Percentiles rank a stretch among this genome's conserved stretches.
Conservation (phyloP, 164 flowering plant genomes). For the Nymphaea colorata region DNA sequence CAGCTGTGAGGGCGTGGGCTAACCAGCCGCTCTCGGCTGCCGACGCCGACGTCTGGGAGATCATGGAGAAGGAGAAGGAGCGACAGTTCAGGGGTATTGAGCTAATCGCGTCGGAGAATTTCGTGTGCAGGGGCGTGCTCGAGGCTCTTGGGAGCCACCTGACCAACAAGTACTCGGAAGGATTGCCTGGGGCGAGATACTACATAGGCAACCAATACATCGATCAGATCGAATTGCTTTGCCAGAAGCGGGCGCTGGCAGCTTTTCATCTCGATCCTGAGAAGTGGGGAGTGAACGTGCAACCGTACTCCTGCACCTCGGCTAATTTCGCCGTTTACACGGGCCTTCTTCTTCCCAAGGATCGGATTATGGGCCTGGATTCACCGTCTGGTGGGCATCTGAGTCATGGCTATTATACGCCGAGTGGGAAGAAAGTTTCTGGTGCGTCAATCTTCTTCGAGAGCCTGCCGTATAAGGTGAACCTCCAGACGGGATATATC, state of each 20-base stretch:
- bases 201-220: constrained; percentile 71
- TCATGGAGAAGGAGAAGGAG: constrained; percentile 64
- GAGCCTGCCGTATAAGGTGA: constrained; percentile 66
- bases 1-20: constrained; percentile 44
- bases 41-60: constrained; percentile 47
- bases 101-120: constrained; percentile 73
- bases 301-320: constrained; percentile 84
- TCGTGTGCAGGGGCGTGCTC: constrained; percentile 58
- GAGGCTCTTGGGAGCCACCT: constrained; percentile 69
- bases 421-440: constrained; percentile 67
- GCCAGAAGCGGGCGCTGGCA: constrained; percentile 59
- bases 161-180: constrained; percentile 77
- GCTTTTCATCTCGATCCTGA: constrained; percentile 60
- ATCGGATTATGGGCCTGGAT: constrained; percentile 92
- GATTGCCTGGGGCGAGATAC: constrained; percentile 66
- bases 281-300: constrained; percentile 91
- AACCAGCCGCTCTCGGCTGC: constrained; percentile 35
- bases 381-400: constrained; percentile 83
- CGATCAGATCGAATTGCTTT: constrained; percentile 68
- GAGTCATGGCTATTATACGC: constrained; percentile 80
- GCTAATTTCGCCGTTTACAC: constrained; percentile 86
- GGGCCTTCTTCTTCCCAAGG: constrained; percentile 60
- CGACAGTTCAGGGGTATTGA: constrained; percentile 63
- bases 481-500: constrained; percentile 63
- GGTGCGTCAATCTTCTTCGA: constrained; percentile 83